These are phyloP conservation scores for Mycoemilia scoparia DNA, from an alignment of 192 early-diverging fungal genomes.

Conservation along the genomic window DNA sequence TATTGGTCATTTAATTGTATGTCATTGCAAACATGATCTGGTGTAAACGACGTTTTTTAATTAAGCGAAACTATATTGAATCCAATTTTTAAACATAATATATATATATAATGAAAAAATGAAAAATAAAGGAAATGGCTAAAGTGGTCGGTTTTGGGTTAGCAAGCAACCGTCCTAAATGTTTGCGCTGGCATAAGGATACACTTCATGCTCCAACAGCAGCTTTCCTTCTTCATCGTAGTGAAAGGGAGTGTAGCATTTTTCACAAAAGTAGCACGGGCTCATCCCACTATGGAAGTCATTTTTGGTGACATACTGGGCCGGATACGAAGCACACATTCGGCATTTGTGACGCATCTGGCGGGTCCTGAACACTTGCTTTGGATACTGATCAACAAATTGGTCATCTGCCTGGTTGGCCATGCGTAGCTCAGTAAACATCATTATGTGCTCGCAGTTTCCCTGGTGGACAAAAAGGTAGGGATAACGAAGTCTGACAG, in stretches of 20 bases:
- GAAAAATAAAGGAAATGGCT: too few relatives aligned
- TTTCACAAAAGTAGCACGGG: conserved; percentile 49
- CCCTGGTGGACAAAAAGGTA: conserved; percentile 66
- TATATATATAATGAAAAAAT: too few relatives aligned
- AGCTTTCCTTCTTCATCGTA: conserved; percentile 35
- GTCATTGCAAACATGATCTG: too few relatives aligned
- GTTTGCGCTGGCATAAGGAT: conserved; percentile 29
- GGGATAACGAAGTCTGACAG: conserved; percentile 39
- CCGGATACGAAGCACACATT: conserved; percentile 40
- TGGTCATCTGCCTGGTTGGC: conserved; percentile 32
- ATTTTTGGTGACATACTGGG: conserved; percentile 45
- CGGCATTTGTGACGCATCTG: conserved; percentile 35
- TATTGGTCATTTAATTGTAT: too few relatives aligned
- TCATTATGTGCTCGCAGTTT: conserved; percentile 55
- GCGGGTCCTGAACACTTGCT: conserved; percentile 32
- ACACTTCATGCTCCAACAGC: conserved; percentile 32
- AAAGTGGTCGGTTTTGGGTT: too few relatives aligned
- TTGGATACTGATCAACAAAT: conserved; percentile 31
- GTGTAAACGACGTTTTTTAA: too few relatives aligned
- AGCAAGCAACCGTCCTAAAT: too few relatives aligned
- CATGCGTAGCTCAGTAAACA: conserved; percentile 41
- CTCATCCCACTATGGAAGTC: conserved; percentile 50
- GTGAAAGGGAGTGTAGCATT: conserved; percentile 54
- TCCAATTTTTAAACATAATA: too few relatives aligned
- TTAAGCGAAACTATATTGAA: too few relatives aligned